Evolutionary conservation across 352 stramenopile species (phyloP).

Genomic region (Pythium sukuiense): DNA sequence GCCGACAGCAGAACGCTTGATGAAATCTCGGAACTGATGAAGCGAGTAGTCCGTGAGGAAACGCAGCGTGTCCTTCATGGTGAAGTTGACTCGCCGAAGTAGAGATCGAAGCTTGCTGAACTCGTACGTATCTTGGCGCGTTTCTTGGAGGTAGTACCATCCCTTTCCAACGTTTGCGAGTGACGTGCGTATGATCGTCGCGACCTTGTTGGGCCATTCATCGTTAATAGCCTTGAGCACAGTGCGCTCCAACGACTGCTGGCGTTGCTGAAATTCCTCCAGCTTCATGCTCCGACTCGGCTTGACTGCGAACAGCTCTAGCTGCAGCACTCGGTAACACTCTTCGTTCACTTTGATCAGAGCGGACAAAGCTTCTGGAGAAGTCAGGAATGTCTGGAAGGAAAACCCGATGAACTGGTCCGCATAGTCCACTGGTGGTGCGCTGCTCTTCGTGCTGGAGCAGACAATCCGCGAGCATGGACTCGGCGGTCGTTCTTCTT

Average conservation of each 20-base stretch:
- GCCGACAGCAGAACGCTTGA: constrained; percentile 50
- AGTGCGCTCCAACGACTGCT: constrained; percentile 66
- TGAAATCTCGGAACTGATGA: constrained; percentile 70
- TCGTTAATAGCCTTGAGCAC: constrained; percentile 82
- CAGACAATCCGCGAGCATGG: constrained; percentile 43
- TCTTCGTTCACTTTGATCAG: constrained; percentile 87
- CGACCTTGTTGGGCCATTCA: constrained; percentile 78
- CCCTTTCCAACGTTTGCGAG: constrained; percentile 80
- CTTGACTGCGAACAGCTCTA: constrained; percentile 83
- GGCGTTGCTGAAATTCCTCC: constrained; percentile 84
- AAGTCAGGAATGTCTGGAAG: constrained; percentile 86
- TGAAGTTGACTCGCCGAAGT: constrained; percentile 73
- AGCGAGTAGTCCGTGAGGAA: constrained; percentile 75
- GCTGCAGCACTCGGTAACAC: constrained; percentile 75
- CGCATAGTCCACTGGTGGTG: constrained; percentile 73
- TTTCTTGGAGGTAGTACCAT: constrained; percentile 87
- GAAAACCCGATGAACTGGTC: constrained; percentile 88
- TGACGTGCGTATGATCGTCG: constrained; percentile 63
- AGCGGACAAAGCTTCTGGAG: constrained; percentile 63
- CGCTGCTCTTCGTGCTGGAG: constrained; percentile 28
- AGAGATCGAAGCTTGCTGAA: constrained; percentile 84
- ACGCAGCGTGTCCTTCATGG: constrained; percentile 82
- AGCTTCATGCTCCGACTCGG: constrained; percentile 72
- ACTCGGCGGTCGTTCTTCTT: constrained; percentile 42
- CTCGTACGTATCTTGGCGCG: constrained; percentile 83